These are phyloP conservation scores for Rhizopogon salebrosus DNA, from an alignment of 768 basidiomycete genomes.

Conservation along the genomic window DNA sequence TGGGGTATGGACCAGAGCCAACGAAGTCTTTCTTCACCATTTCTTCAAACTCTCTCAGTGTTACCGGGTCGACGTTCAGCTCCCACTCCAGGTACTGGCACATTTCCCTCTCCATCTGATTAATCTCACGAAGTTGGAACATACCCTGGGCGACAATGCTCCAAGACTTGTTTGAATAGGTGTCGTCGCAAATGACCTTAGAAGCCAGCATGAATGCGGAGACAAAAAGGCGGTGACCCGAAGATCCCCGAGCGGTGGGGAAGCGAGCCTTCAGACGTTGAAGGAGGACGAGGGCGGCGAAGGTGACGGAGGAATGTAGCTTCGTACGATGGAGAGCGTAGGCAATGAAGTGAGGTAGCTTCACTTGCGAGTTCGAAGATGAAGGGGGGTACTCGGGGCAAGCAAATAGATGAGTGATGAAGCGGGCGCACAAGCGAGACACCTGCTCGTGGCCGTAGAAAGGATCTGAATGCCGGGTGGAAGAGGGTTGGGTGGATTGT, in stretches of 20 bases:
- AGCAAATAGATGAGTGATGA: conserved; percentile 80
- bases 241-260: conserved; percentile 71
- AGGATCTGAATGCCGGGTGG: conserved; percentile 17
- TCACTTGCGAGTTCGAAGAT: conserved; percentile 23
- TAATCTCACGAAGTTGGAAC: conserved; percentile 73
- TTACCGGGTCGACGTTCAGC: conserved; percentile 64
- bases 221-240: conserved; percentile 67
- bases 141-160: conserved; percentile 84
- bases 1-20: conserved; percentile 52
- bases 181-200: conserved; percentile 90
- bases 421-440: conserved; percentile 66
- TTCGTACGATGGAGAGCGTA: conserved; percentile 67
- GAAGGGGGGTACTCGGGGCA: conserved; percentile 77
- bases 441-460: conserved; percentile 64
- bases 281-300: conserved; percentile 41
- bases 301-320: conserved; percentile 47
- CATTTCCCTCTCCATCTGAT: conserved; percentile 81
- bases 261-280: conserved; percentile 66
- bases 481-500: conserved; percentile 23
- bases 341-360: conserved; percentile 57
- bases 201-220: conserved; percentile 71
- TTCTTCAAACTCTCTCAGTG: conserved; percentile 54
- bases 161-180: conserved; percentile 93
- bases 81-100: conserved; percentile 92
- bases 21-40: conserved; percentile 59